Percentiles rank a stretch among this genome's conserved stretches.
Conservation (phyloP, 2,329 filamentous ascomycete species). For the Raffaelea deltoideospora region DNA sequence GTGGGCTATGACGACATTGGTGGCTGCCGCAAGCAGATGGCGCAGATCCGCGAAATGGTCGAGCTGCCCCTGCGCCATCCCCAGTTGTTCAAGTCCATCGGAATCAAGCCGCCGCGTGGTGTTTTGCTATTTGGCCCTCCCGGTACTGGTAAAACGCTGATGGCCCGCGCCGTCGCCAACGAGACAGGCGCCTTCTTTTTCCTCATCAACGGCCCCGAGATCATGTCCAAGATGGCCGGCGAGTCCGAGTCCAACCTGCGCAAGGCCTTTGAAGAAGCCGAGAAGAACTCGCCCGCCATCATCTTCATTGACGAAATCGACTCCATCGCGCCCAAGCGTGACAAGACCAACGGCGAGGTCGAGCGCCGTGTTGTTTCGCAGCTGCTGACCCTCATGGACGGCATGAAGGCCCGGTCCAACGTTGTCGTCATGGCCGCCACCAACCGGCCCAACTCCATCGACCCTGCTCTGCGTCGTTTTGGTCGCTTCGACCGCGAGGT, state of each 20-base stretch:
- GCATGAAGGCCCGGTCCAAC: slow-evolving; percentile 98
- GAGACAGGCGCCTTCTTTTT: slow-evolving; percentile 99
- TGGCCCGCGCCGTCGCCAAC: slow-evolving; percentile 97
- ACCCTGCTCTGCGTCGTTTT: slow-evolving; percentile 92
- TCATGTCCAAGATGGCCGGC: slow-evolving; percentile 99
- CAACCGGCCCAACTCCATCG: slow-evolving; percentile 97
- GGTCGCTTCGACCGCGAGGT: slow-evolving; percentile 98
- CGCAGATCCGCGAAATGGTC: slow-evolving; percentile 96
- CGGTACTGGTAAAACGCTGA: slow-evolving; percentile 97
- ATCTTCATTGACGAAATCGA: slow-evolving; percentile 99
- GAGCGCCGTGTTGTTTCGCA: slow-evolving; percentile 97
- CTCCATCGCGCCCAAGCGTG: slow-evolving; percentile 97
- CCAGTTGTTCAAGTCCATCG: slow-evolving; percentile 98
- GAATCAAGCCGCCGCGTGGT: slow-evolving; percentile 98
- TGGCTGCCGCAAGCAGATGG: slow-evolving; percentile 99
- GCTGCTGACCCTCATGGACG: slow-evolving; percentile 91
- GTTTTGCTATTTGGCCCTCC: slow-evolving; percentile 93
- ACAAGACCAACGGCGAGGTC: slow-evolving; percentile 98
- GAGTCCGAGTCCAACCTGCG: slow-evolving; percentile 96
- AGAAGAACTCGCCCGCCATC: slow-evolving; percentile 98
- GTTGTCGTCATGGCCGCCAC: slow-evolving; percentile 98
- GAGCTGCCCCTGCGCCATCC: slow-evolving; percentile 93
- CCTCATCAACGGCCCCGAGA: slow-evolving; percentile 96
- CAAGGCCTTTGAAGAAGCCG: slow-evolving; percentile 98
- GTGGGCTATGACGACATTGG: slow-evolving; percentile 99